Evolutionary conservation across 2,329 filamentous ascomycete species (phyloP), one percentile per base, ranked within the genome.

Genomic region (Herpomyces periplanetae): DNA sequence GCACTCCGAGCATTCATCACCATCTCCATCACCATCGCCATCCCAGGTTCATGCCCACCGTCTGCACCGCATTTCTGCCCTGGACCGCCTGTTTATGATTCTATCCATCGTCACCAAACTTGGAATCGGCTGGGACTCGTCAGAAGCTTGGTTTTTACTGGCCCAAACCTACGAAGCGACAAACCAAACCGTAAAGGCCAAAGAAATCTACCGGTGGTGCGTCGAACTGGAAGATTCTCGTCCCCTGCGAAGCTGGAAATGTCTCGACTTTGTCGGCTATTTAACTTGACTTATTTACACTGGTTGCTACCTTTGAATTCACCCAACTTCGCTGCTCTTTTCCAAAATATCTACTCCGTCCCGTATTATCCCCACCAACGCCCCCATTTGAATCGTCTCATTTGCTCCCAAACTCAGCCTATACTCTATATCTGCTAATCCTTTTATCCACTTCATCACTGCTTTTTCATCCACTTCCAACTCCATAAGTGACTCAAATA

Each of bases 161-260:
- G 66, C 71, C 1, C 49, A 69, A 25, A 71, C 68, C 5, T 66
- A 88, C 31, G 80, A 96, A 37, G 56, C 71, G 33, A 65, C 66
- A 22, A 65, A 63, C 0, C 66, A 87, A 41, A 39, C 55, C 2
- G 65, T 80, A 14, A 85, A 75, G 43, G 64, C 80, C 7, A 84
- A 73, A 41, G 64, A 80, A 28, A 69, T 73, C 17, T 47, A 91
- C 4, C 91, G 80, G 80, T 91, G 75, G 71, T 85, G 73, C 30
- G 65, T 96, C 6, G 71, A 88, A 38, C 45, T 96, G 12, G 80
- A 91, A 34, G 75, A 96, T 34, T 57, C 55, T 4, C 56, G 54
- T 26, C 68, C 62, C 0, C 51, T 87, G 18, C 54, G 80, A 22
- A 50, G 53, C 23, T 91, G 75, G 80, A 49, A 45, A 12, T 58